These are phyloP conservation scores for Phaffia rhodozyma DNA, from an alignment of 1,284 basidiomycete genomes.

Conservation along the genomic window DNA sequence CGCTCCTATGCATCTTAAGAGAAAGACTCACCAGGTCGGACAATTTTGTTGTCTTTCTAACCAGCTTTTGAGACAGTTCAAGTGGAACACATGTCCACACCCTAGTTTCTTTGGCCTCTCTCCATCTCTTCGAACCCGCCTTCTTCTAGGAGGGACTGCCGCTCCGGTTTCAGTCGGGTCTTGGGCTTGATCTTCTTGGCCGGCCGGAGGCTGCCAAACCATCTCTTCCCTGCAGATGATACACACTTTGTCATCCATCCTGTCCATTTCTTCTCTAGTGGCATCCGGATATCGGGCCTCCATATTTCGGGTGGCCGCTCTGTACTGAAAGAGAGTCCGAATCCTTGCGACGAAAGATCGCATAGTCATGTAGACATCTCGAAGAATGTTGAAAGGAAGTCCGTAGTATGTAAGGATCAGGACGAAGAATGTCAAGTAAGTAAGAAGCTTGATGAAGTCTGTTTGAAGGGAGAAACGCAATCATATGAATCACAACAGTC, in stretches of 20 bases:
- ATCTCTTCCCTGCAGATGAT: conserved; percentile 99
- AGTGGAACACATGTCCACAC: conserved; percentile 97
- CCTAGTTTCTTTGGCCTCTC: conserved; percentile 91
- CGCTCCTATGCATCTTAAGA: conserved; percentile 1
- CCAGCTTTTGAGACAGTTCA: conserved; percentile 94
- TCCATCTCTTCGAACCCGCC: conserved; percentile 42
- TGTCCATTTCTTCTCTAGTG: conserved; percentile 67
- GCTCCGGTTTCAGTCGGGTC: conserved; percentile 25
- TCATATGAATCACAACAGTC: neutral
- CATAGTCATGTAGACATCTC: conserved; percentile 90
- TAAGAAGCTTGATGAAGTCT: conserved; percentile 89
- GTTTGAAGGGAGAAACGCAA: conserved; percentile 5
- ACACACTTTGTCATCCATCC: conserved; percentile 78
- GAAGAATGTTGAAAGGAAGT: conserved; percentile 89
- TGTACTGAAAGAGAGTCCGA: conserved; percentile 78
- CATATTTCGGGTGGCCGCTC: conserved; percentile 92
- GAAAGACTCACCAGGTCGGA: conserved; percentile 70
- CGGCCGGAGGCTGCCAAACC: conserved; percentile 41
- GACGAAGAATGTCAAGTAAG: conserved; percentile 84
- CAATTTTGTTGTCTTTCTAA: conserved; percentile 85
- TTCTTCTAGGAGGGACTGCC: conserved; percentile 21
- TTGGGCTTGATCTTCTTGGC: conserved; percentile 16
- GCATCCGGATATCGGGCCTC: conserved; percentile 90
- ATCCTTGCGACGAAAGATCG: conserved; percentile 79
- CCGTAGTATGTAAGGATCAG: conserved; percentile 89